phyloP scores from a whole-genome alignment of 352 stramenopile genomes.

The Globisporangium takayamanum region DNA sequence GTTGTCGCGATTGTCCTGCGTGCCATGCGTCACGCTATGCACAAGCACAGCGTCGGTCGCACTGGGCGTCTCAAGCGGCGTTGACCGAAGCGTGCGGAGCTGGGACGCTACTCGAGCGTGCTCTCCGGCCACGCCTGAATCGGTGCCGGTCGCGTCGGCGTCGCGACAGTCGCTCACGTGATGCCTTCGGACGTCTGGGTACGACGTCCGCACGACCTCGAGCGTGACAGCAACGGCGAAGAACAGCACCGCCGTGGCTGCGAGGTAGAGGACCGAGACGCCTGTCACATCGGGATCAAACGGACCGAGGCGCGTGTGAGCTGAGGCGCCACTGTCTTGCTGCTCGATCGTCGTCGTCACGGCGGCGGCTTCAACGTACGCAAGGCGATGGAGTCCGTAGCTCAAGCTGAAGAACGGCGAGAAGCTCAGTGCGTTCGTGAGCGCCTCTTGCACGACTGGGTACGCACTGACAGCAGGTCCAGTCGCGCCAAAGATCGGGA shows the following conservation, averaged over 20 bases:
- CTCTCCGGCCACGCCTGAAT: not conserved
- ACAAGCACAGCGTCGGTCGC: not conserved
- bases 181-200: no score
- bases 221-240: constrained; percentile 28
- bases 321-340: not conserved
- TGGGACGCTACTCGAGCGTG: not conserved
- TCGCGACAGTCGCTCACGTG: not conserved
- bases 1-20: not conserved
- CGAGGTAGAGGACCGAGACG: constrained; percentile 36
- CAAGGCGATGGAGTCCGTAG: constrained; percentile 15
- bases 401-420: constrained; percentile 21
- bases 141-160: not conserved
- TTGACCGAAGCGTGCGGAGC: not conserved
- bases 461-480: constrained; percentile 1
- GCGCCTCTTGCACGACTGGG: not conserved
- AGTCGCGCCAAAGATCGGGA: constrained; percentile 11
- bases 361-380: not conserved
- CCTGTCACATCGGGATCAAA: constrained; percentile 13
- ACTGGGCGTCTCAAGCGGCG: not conserved
- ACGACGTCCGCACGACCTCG: constrained; percentile 22
- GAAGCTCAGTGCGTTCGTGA: constrained; percentile 18
- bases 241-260: constrained; percentile 33
- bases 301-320: constrained; percentile 1
- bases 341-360: not conserved
- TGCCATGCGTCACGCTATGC: constrained; percentile 4